Evolutionary conservation across 83 land plant species (phyloP).

Genomic region (Picea engelmannii): DNA sequence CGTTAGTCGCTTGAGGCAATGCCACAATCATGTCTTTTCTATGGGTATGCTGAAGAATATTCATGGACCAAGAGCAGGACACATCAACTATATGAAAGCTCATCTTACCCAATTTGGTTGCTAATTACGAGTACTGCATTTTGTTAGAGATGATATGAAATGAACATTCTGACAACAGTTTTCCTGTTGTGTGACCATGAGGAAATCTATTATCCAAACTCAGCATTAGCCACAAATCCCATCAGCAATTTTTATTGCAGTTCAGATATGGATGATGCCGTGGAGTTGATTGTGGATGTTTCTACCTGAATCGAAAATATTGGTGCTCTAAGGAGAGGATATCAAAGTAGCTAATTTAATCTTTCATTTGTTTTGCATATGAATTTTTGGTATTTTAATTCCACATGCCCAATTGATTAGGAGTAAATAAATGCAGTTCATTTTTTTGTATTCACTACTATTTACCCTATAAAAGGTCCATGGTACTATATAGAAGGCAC

Average conservation of each 20-base stretch:
- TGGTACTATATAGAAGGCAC: too few species aligned
- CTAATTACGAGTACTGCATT: not conserved
- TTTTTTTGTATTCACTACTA: too few species aligned
- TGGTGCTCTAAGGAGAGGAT: slow-evolving; percentile 43
- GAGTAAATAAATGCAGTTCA: too few species aligned
- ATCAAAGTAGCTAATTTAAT: slow-evolving; percentile 26
- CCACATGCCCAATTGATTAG: too few species aligned
- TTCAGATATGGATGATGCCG: slow-evolving; percentile 51
- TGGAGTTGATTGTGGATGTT: slow-evolving; percentile 56
- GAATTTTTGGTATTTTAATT: too few species aligned
- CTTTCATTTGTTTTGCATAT: not conserved
- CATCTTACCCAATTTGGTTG: too few species aligned
- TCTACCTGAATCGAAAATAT: slow-evolving; percentile 42
- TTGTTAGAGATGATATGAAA: slow-evolving; percentile 43
- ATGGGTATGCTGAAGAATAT: not conserved
- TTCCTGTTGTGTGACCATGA: slow-evolving; percentile 53
- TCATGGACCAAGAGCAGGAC: too few species aligned
- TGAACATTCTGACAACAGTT: slow-evolving; percentile 53
- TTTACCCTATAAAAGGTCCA: too few species aligned
- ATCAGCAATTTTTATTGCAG: slow-evolving; percentile 58
- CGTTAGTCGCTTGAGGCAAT: too few species aligned
- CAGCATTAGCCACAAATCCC: slow-evolving; percentile 55
- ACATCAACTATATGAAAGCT: too few species aligned
- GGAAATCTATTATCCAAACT: slow-evolving; percentile 57
- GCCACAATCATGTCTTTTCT: not conserved